Conservation (phyloP, 176 grass and related monocot genomes). For the Cenchrus fungigraminus region DNA sequence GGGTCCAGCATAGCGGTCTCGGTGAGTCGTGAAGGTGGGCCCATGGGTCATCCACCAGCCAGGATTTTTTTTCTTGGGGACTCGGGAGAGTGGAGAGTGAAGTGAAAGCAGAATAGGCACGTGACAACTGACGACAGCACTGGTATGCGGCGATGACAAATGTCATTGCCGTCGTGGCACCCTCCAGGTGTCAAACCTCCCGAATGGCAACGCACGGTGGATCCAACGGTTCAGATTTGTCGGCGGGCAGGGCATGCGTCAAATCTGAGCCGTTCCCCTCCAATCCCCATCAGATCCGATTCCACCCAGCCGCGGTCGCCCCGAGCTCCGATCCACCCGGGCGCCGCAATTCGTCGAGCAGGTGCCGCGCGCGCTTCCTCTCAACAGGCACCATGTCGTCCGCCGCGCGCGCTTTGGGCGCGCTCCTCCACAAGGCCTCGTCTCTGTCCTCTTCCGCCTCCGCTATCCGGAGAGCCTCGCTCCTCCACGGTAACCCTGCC, state of each 20-base stretch:
- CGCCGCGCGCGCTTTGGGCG: conserved; percentile 53
- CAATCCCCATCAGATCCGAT: conserved; percentile 5
- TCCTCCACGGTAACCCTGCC: conserved; percentile 39
- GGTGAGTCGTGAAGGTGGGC: neutral
- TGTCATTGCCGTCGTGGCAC: neutral
- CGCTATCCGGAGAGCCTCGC: conserved; percentile 44
- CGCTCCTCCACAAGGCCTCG: conserved; percentile 48
- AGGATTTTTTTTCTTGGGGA: neutral
- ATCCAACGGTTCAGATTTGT: conserved; percentile 33
- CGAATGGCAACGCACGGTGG: neutral
- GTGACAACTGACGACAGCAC: neutral
- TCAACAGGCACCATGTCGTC: conserved; percentile 54
- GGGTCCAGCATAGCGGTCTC: neutral
- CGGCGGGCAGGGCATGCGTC: too few relatives aligned
- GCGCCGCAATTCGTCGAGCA: conserved; percentile 53
- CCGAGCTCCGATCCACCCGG: neutral
- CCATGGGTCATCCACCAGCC: neutral
- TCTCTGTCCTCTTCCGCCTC: conserved; percentile 39
- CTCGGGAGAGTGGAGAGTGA: neutral
- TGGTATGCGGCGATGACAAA: neutral
- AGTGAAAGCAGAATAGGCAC: neutral
- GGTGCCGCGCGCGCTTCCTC: conserved; percentile 19
- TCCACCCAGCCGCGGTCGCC: neutral
- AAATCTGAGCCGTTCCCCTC: conserved; percentile 13
- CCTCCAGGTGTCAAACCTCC: neutral